These are phyloP conservation scores for Xylariaceae sp. DNA, from an alignment of 2,329 filamentous ascomycete species.

Conservation along the genomic window DNA sequence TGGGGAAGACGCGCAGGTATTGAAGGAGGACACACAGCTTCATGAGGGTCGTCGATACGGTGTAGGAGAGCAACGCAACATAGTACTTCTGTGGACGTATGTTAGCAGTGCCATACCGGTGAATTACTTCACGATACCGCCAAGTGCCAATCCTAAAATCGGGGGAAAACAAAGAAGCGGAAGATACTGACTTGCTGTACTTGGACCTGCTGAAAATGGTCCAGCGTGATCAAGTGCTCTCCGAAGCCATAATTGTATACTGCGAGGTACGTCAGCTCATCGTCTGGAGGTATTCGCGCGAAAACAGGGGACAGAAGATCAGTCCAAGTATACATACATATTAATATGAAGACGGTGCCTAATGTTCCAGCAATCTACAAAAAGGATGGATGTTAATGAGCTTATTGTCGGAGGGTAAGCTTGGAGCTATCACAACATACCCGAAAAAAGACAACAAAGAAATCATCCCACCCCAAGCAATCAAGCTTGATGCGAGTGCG, in stretches of 20 bases:
- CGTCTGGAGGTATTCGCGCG: background rate
- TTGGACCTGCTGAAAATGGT: slow-evolving; percentile 12
- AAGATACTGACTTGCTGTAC: slow-evolving; percentile 25
- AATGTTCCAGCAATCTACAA: slow-evolving; percentile 25
- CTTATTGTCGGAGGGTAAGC: background rate
- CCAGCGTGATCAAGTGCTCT: slow-evolving; percentile 25
- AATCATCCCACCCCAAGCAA: slow-evolving; percentile 33
- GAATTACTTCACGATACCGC: background rate
- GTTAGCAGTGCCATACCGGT: slow-evolving; percentile 7
- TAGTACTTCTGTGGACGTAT: slow-evolving; percentile 29
- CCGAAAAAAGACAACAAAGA: slow-evolving; percentile 33
- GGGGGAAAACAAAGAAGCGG: background rate
- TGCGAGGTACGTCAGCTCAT: slow-evolving; percentile 12
- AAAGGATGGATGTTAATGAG: background rate
- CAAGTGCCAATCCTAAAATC: background rate
- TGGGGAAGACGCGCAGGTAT: slow-evolving; percentile 34
- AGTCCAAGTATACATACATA: slow-evolving; percentile 8
- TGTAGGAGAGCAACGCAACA: slow-evolving; percentile 30
- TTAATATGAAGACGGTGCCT: slow-evolving; percentile 19
- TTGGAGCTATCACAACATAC: slow-evolving; percentile 15
- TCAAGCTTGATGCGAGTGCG: slow-evolving; percentile 28
- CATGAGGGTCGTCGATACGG: slow-evolving; percentile 32
- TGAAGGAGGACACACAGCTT: slow-evolving; percentile 36
- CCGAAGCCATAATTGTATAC: slow-evolving; percentile 28
- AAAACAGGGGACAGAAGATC: background rate